Base-by-base conservation (phyloP, 2,329 filamentous ascomycete species). In the Phaeosphaeria sp. region DNA sequence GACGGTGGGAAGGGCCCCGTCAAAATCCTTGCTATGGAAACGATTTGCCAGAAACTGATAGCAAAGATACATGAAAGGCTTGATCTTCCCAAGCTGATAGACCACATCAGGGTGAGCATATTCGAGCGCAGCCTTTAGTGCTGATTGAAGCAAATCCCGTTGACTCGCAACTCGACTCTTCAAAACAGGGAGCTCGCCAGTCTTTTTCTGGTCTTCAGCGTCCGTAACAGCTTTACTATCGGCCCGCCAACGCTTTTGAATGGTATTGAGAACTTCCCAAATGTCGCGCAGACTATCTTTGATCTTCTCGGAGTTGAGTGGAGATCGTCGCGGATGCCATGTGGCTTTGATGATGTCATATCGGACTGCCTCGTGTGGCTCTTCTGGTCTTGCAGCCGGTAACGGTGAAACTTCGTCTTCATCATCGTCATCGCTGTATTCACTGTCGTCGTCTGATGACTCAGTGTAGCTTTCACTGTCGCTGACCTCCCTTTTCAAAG, bases 261-360 rank as follows among this genome's bases (percentile, higher is more conserved):
- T 82, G 6, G 80, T 80, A 68, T 85, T 85, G 58, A 88, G 78
- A 46, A 88, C 78, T 49, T 88, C 85, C 78, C 86, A 87, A 67
- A 86, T 85, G 44, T 83, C 80, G 50, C 81, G 80, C 62, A 89
- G 77, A 46, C 83, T 83, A 60, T 75, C 77, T 62, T 85, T 83
- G 56, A 89, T 83, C 58, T 82, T 82, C 23, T 84, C 81, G 17
- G 80, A 76, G 54, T 78, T 76, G 20, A 82, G 77, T 30, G 78
- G 73, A 59, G 81, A 82, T 60, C 83, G 84, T 58, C 82, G 82
- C 46, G 84, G 82, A 49, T 80, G 82, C 86, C 87, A 89, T 11
- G 87, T 81, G 27, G 85, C 85, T 70, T 85, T 85, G 55, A 88
- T 82, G 10, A 84, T 81, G 68, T 88, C 85, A 72, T 88, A 89